A percentile compares a stretch with the other conserved stretches of the same genome.
Evolutionary conservation across 106 monocot species (phyloP).

Genomic region (Acanthochlamys bracteata): DNA sequence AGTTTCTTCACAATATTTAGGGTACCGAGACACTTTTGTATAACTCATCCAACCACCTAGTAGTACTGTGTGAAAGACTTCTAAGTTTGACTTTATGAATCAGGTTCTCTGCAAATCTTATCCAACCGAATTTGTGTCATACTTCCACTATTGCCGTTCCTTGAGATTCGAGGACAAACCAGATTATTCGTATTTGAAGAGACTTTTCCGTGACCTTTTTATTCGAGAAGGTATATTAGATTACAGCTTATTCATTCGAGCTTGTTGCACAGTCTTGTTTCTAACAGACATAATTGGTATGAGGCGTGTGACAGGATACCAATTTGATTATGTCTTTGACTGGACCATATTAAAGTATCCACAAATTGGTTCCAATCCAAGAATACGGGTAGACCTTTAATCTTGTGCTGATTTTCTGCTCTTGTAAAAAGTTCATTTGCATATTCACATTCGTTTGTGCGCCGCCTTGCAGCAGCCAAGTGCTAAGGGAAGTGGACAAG

Average conservation of each 20-base stretch:
- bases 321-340: conserved; percentile 92
- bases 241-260: neutral
- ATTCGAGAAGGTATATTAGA: conserved; percentile 56
- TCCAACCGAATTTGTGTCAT: conserved; percentile 59
- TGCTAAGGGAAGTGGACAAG: conserved; percentile 39
- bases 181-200: conserved; percentile 71
- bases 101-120: conserved; percentile 73
- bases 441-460: neutral
- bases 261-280: neutral
- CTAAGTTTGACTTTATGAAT: neutral
- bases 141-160: conserved; percentile 74
- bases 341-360: conserved; percentile 81
- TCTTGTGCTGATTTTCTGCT: neutral
- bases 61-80: neutral
- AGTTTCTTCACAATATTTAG: too few species aligned
- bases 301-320: conserved; percentile 48
- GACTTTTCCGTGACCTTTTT: conserved; percentile 70
- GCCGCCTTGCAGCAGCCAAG: conserved; percentile 32
- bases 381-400: conserved; percentile 35
- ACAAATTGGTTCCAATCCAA: conserved; percentile 43
- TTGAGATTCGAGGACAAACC: conserved; percentile 68
- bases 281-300: neutral
- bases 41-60: neutral
- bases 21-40: neutral
- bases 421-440: neutral